Evolutionary conservation across 2,329 filamentous ascomycete species (phyloP).

Genomic region (Fusarium transvaalense): DNA sequence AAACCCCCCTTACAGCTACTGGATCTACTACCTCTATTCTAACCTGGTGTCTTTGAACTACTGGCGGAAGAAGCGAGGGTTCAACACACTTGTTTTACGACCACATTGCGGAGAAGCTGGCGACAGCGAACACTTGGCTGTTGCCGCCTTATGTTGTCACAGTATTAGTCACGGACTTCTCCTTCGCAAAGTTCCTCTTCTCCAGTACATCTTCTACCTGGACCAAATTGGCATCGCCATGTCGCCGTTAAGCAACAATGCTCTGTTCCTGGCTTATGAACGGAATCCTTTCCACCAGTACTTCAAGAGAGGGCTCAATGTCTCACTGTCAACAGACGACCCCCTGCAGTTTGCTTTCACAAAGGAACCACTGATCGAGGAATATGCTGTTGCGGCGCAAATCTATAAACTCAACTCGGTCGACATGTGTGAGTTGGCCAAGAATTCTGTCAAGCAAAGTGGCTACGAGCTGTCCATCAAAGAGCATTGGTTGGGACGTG

Average conservation of each 20-base stretch:
- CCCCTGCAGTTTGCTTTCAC: constrained; percentile 98
- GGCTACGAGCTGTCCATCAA: constrained; percentile 93
- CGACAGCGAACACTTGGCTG: constrained; percentile 94
- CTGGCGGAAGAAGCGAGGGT: constrained; percentile 90
- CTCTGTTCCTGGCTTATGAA: constrained; percentile 94
- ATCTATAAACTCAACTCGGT: constrained; percentile 98
- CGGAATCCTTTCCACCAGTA: constrained; percentile 96
- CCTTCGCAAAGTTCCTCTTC: constrained; percentile 89
- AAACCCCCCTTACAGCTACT: constrained; percentile 98
- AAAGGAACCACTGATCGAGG: constrained; percentile 97
- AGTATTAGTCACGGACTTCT: constrained; percentile 96
- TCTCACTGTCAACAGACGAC: constrained; percentile 96
- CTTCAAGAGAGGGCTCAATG: constrained; percentile 93
- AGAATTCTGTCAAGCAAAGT: constrained; percentile 94
- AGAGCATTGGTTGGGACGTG: constrained; percentile 87
- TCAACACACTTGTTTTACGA: constrained; percentile 93
- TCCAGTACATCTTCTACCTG: constrained; percentile 98
- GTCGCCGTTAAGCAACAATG: constrained; percentile 99
- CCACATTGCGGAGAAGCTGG: constrained; percentile 98
- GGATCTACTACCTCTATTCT: constrained; percentile 97
- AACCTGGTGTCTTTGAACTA: constrained; percentile 94
- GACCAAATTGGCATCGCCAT: constrained; percentile 99
- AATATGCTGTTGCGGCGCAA: constrained; percentile 97
- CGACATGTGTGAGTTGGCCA: constrained; percentile 98
- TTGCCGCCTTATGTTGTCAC: constrained; percentile 91